Evolutionary conservation across 441 rosid genomes (phyloP).

Genomic region (Eruca vesicaria): DNA sequence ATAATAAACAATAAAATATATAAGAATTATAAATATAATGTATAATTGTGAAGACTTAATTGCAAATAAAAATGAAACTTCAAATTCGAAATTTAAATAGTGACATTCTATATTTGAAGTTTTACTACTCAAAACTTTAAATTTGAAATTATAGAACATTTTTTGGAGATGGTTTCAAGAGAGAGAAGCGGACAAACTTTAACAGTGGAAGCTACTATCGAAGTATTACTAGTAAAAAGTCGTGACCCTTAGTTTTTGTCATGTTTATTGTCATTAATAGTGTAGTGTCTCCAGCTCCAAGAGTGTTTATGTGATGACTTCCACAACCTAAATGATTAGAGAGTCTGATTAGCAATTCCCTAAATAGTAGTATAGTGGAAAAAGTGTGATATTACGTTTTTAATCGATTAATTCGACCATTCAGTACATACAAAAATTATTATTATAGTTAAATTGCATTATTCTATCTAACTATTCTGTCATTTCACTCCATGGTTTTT

Average conservation of each 20-base stretch:
- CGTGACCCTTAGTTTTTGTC: neutral
- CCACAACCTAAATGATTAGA: neutral
- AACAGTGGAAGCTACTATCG: neutral
- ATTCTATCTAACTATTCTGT: neutral
- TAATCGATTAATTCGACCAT: neutral
- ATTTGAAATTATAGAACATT: too few species aligned
- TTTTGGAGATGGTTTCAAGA: too few species aligned
- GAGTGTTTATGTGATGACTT: slow-evolving; percentile 19
- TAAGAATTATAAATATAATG: too few species aligned
- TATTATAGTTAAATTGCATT: neutral
- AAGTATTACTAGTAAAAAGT: too few species aligned
- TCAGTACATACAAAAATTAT: neutral
- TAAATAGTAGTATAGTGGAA: neutral
- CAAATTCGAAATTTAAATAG: too few species aligned
- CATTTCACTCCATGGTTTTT: neutral
- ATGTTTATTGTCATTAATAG: neutral
- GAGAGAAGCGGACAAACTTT: slow-evolving; percentile 10
- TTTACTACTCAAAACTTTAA: too few species aligned
- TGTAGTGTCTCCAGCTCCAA: slow-evolving; percentile 12
- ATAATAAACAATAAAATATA: too few species aligned
- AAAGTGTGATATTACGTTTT: neutral
- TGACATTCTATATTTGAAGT: too few species aligned
- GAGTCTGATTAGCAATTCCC: neutral
- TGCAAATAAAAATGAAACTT: too few species aligned
- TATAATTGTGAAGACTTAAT: too few species aligned